Base-by-base conservation (phyloP, 2,329 filamentous ascomycete genomes). In the Clonostachys chloroleuca region DNA sequence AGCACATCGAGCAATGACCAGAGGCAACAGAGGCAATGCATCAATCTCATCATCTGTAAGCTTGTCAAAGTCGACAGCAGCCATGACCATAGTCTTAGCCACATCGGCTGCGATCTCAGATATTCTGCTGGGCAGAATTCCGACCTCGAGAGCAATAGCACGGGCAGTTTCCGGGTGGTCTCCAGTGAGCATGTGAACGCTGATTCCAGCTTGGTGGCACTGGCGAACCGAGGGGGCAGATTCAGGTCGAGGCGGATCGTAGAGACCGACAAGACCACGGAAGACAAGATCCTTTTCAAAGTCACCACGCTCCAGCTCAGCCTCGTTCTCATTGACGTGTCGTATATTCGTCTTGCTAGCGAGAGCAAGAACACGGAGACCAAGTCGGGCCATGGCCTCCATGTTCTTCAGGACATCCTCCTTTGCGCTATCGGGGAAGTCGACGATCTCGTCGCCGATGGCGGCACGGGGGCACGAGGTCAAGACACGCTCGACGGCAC, bases 141-240 rank as follows among this genome's bases (percentile, higher is more conserved):
- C 80, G 44, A 86, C 80, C 54, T 87, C 75, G 3, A 71, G 61
- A 5, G 83, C 83, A 51, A 87, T 85, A 17, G 83, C 83, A 35
- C 74, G 72, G 5, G 83, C 84, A 20, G 82, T 87, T 42, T 79
- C 77, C 0, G 79, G 79, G 56, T 87, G 82, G 50, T 87, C 83
- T 49, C 83, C 84, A 16, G 84, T 87, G n/a, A 86, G 72, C 82
- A 86, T 86, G 57, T 85, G 81, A 12, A 86, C 82, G 47, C 75
- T 74, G 45, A 86, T 78, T 20, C 83, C 83, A 35, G 82, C 83
- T 47, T 75, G 68, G 51, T 83, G 79, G 55, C 81, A 85, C 46
- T 69, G 67, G 20, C 67, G 62, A 41, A 86, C 81, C 0, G 81
- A 78, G 2, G 70, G 76, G 2, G 74, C 79, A 5, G 84, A 84